Evolutionary conservation across 495 filamentous ascomycete species (phyloP), one percentile per base, ranked within the genome.

Genomic region (Choiromyces venosus): DNA sequence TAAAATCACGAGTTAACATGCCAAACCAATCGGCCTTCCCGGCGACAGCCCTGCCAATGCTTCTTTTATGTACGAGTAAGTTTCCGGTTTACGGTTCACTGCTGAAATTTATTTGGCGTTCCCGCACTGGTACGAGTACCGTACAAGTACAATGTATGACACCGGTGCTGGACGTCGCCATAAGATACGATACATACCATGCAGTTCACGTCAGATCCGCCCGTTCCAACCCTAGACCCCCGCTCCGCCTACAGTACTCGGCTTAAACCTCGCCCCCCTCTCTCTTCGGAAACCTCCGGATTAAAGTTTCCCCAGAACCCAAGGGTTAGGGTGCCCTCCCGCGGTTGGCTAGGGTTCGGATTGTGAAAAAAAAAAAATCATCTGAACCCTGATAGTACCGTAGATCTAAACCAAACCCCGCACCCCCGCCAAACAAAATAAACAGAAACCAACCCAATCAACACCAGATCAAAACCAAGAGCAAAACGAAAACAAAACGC

Each of bases 351-450:
- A 61, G 52, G 52, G 52, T 33, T 61, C 25, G n/a, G 25, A 61
- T 33, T 1, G 25, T 4, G 29, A 56, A 61, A 29, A 33, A 29
- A 61, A 61, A 56, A 52, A 10, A n/a, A 52, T 29, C 52, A 33
- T 14, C 7, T 25, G 6, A 67, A 67, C 25, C 37, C 25, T 8
- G 18, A 37, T 14, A 68, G 66, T 6, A 37, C 66, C 36, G 36
- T 18, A 37, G 36, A 67, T 29, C 36, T 12, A 70, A 73, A 61
- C 38, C n/a, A 70, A 73, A 61, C 38, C 29, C 52, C 21, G 4
- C 37, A 19, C n/a, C 75, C 64, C 65, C 66, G 29, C 69, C 25
- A 66, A 36, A 68, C 74, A 71, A 37, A 38, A 40, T 35, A 44
- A 42, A 65, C n/a, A 25, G n/a, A 39, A 37, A 68, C 25, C 73